Base-by-base conservation (phyloP, 2,329 filamentous ascomycete species). In the Penicillium sp. region DNA sequence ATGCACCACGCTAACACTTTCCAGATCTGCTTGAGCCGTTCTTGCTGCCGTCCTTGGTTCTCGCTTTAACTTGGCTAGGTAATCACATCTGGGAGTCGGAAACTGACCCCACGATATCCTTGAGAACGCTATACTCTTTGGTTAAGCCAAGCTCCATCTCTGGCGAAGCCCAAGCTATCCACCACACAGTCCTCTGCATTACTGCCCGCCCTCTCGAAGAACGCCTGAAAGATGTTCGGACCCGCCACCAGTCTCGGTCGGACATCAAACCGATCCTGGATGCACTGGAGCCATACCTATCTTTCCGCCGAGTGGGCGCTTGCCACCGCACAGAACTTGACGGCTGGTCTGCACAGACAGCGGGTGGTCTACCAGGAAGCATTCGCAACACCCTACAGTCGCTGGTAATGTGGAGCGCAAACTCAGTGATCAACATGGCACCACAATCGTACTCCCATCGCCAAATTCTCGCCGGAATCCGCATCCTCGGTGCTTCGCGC, bases 21-120 rank as follows among this genome's bases (percentile, higher is more conserved):
- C 9, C 54, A 84, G 82, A 87, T 68, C 75, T 88, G 1, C 79
- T 87, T 9, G 84, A 87, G 65, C 84, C 85, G 0, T 88, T 87
- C 64, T 74, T 88, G 13, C 72, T 88, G 4, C 86, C 86, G 0
- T 86, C 85, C 1, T 72, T 88, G 4, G 76, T 87, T 19, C 79
- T 83, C 37, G 84, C 83, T 2, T 69, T 88, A 29, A 80, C 74
- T 19, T 88, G 85, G 85, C 78, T 87, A 52, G 78, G 81, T 4
- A 79, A 81, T 45, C 79, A 84, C 64, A 81, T 84, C 42, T 82
- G 81, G 73, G 79, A 83, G 60, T 74, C 70, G 1, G 73, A 77
- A 50, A 72, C 63, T 54, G 79, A 86, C 51, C 74, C 80, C 1
- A 78, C 83, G 21, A 79, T 83, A 4, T 70, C 84, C 1, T 68